Base-by-base conservation (phyloP, 495 filamentous ascomycete genomes). In the Aspergillus olivimuriae region DNA sequence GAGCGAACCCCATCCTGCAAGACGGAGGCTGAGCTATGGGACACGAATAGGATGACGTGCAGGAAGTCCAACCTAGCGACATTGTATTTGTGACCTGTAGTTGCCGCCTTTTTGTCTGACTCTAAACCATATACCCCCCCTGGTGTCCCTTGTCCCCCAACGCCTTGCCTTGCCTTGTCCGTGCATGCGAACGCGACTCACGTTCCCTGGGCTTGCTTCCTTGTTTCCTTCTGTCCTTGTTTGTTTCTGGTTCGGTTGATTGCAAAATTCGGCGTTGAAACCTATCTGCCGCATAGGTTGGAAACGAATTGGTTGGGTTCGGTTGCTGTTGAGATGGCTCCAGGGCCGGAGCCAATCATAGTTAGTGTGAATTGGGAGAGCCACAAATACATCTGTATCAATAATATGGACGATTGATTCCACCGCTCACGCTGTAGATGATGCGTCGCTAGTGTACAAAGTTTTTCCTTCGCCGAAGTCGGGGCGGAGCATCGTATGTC, bases 201-300 rank as follows among this genome's bases (percentile, higher is more conserved):
- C 24, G 24, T 11, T 28, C 24, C 24, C 6, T 28, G 24, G 24
- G 24, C 24, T 36, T 46, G 34, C 17, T 33, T 34, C 33, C 44
- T 42, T 34, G 38, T 46, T 37, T 34, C 41, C 42, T 43, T 37
- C 34, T 48, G 44, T 43, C 38, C 46, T 31, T 46, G 39, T 43
- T 31, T 44, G 30, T 28, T 50, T 46, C 41, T 50, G 46, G 12
- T 61, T 56, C 48, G 49, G 60, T 43, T 45, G 53, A 46, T 47
- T 58, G 55, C 46, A 44, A 51, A 52, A 46, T 53, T 50, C 37
- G 44, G 43, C 46, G 43, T 52, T 48, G 43, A 56, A 39, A 56
- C 60, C 66, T 65, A 60, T 70, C 62, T 56, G 66, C 65, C 54
- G 66, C 47, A 63, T 67, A 60, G 62, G 66, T 59, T 50, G 41